Base-by-base conservation (phyloP, 2,329 filamentous ascomycete species). In the Fusarium sp. region DNA sequence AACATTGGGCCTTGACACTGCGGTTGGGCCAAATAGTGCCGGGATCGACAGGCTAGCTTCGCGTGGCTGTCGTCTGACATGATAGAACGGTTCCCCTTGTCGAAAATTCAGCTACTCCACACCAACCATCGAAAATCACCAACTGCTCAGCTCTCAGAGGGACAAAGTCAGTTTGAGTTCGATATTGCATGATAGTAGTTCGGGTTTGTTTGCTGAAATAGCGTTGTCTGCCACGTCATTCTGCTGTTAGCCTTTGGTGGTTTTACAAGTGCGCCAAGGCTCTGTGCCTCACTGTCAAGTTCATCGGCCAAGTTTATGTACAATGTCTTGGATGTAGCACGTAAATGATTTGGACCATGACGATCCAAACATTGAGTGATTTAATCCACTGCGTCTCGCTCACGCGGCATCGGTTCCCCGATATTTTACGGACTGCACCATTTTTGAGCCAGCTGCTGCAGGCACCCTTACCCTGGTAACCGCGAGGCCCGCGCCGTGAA, bases 71-170 rank as follows among this genome's bases (percentile, higher is more conserved):
- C 49, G 49, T 37, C 46, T 41, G 58, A 46, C n/a, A 33, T 57
- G 31, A 57, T 31, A 19, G 21, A 25, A 60, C 27, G n/a, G n/a
- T n/a, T n/a, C n/a, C 41, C 60, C 60, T 49, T 60, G 60, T 63
- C 60, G n/a, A 19, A 35, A 27, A 35, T 35, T 41, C 60, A 60
- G 54, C 54, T 41, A 48, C 54, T 60, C 60, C 60, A 60, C 60
- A 27, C 54, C 54, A 12, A 29, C 33, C 39, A 35, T 16, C 16
- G 25, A 25, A 7, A 38, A 39, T 39, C 16, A 59, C 10, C 27
- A 48, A 39, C 19, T 21, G 18, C n/a, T 19, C 35, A 57, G 60
- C 54, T 35, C 35, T 59, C 27, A 23, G 9, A 29, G 3, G 51
- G 42, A 37, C 42, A 31, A 63, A 60, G 16, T 29, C 16, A 31